Evolutionary conservation across 495 filamentous ascomycete genomes (phyloP).

Genomic region (Penicillium daleae): DNA sequence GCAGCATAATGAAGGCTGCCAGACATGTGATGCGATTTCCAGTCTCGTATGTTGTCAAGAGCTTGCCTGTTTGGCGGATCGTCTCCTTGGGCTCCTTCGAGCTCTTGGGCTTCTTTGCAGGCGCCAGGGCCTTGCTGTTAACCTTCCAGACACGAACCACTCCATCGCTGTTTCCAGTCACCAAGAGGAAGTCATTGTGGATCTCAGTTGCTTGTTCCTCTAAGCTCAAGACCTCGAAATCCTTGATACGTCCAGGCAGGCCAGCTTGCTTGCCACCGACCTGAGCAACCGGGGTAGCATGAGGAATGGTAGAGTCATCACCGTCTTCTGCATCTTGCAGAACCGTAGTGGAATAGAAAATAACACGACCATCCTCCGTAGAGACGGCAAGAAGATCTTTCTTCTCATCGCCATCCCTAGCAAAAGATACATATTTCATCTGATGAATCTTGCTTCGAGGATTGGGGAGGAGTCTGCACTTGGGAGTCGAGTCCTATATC

Average conservation of each 20-base stretch:
- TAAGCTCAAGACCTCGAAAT: constrained; percentile 69
- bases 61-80: constrained; percentile 63
- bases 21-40: constrained; percentile 89
- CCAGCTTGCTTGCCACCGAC: constrained; percentile 74
- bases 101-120: constrained; percentile 26
- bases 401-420: constrained; percentile 40
- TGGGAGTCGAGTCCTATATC: constrained; percentile 72
- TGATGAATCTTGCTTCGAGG: constrained; percentile 81
- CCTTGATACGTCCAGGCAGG: constrained; percentile 77
- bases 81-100: constrained; percentile 42
- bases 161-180: constrained; percentile 83
- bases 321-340: constrained; percentile 36
- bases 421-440: constrained; percentile 67
- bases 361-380: constrained; percentile 88
- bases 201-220: constrained; percentile 37
- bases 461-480: constrained; percentile 67
- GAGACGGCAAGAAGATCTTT: constrained; percentile 70
- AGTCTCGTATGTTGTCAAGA: constrained; percentile 82
- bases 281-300: constrained; percentile 67
- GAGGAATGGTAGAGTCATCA: constrained; percentile 44
- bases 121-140: constrained; percentile 34
- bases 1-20: constrained; percentile 78
- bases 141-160: constrained; percentile 75
- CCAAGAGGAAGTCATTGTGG: constrained; percentile 56
- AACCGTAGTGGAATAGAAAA: constrained; percentile 76